A percentile compares a stretch with the other conserved stretches of the same genome.
Conservation (phyloP, 805 yeast genomes). For the Tetrapisispora arboricola region DNA sequence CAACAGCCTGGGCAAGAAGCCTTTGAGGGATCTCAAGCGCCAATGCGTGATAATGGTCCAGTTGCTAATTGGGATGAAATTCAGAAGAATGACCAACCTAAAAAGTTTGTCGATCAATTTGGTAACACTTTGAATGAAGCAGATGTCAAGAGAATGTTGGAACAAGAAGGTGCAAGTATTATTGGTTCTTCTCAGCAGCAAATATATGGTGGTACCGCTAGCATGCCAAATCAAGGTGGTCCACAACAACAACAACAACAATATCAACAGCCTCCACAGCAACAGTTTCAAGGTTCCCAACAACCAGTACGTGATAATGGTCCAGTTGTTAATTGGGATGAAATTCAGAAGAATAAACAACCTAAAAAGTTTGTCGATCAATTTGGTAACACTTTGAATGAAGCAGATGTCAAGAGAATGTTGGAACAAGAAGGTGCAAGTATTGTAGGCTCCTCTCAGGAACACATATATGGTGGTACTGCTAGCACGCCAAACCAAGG, state of each 20-base stretch:
- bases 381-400: constrained; percentile 4
- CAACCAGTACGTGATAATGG: background rate
- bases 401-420: constrained; percentile 2
- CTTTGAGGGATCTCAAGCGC: background rate
- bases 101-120: constrained; percentile 5
- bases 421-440: constrained; percentile 5
- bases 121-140: constrained; percentile 4
- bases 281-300: background rate
- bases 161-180: constrained; percentile 6
- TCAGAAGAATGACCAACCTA: background rate
- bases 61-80: constrained; percentile 1
- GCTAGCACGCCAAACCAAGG: background rate
- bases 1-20: background rate
- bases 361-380: constrained; percentile 5
- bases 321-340: constrained; percentile 1
- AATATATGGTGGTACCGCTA: background rate
- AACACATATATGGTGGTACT: background rate
- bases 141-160: constrained; percentile 2
- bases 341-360: background rate
- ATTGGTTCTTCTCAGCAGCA: constrained; percentile 2
- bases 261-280: background rate
- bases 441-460: constrained; percentile 2
- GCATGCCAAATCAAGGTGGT: background rate
- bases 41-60: background rate
- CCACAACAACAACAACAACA: background rate